Evolutionary conservation across 2,329 filamentous ascomycete species (phyloP).

Genomic region (Cadophora gregata): DNA sequence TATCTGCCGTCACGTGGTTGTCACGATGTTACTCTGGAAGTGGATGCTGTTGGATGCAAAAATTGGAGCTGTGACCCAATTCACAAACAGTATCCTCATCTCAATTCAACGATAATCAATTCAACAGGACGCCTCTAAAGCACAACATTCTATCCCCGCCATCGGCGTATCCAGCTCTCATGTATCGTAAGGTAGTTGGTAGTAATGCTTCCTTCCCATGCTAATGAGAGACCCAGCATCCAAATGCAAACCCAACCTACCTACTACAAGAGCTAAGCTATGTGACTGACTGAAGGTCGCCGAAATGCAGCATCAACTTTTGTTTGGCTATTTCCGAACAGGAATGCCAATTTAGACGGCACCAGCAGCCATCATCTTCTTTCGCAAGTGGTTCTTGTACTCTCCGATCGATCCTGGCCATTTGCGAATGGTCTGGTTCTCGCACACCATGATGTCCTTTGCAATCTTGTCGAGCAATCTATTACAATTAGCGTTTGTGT

Average conservation of each 20-base stretch:
- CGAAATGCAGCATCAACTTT: constrained; percentile 35
- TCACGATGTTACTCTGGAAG: not conserved
- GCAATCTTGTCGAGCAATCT: constrained; percentile 67
- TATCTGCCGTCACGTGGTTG: not conserved
- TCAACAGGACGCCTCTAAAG: constrained; percentile 39
- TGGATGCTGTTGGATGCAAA: too few relatives aligned
- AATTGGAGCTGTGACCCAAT: too few relatives aligned
- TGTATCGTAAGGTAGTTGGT: constrained; percentile 7
- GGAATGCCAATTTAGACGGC: constrained; percentile 68
- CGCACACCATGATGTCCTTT: constrained; percentile 99
- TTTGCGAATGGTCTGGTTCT: constrained; percentile 89
- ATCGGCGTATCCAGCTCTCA: constrained; percentile 24
- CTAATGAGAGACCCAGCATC: constrained; percentile 26
- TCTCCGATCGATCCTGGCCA: constrained; percentile 91
- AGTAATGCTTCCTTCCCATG: constrained; percentile 28
- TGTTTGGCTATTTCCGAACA: constrained; percentile 25
- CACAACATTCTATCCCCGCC: constrained; percentile 39
- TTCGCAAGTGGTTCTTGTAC: constrained; percentile 98
- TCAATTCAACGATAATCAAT: constrained; percentile 18
- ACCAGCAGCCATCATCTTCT: constrained; percentile 95
- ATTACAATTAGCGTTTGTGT: constrained; percentile 44
- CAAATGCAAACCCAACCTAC: constrained; percentile 24
- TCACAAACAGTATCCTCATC: not conserved
- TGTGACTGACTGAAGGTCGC: constrained; percentile 18
- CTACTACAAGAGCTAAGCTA: constrained; percentile 28